Evolutionary conservation across 352 stramenopile genomes (phyloP), one percentile per base, ranked within the genome.

Genomic region (Elongisporangium anandrum): DNA sequence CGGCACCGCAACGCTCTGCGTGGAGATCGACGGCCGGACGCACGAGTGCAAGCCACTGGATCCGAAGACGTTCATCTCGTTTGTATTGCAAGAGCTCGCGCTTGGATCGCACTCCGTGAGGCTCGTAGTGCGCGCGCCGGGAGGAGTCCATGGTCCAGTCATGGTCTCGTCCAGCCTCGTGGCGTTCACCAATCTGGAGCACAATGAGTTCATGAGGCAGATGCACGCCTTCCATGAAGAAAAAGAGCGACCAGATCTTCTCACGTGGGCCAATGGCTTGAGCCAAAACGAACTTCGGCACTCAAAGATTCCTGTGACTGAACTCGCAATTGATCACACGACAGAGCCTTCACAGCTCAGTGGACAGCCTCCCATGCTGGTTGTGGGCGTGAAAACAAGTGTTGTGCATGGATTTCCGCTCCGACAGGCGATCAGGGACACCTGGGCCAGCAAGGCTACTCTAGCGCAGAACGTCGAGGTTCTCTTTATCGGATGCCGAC

Each of bases 361-460:
- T n/a, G 8, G 48, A 22, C 23, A n/a, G 15, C 23, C 29, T 58
- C 13, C 20, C 22, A 56, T 59, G 10, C 52, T 88, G 0, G 22
- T 87, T 12, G 74, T 87, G 52, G 79, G 79, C 7, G 52, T 87
- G 54, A 89, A 89, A 51, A 75, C 72, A 0, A 68, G 60, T 9
- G 56, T 80, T 12, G 12, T 69, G 9, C 16, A 65, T 34, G 77
- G 77, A 26, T 77, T 73, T 17, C n/a, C 49, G 10, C 39, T 45
- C 15, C 68, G 72, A 17, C 70, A 77, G 51, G 68, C 60, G 8
- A 74, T 81, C 54, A 72, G 74, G 34, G 39, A 72, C 24, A 87
- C 79, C 2, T 87, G 79, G 77, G 65, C 59, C 2, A 70, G 47
- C 38, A 45, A 22, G 34, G 13, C 17, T 22, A 20, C 16, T 13